Evolutionary conservation across 352 stramenopile species (phyloP), one percentile per base, ranked within the genome.

Genomic region (Discostella stelligera): DNA sequence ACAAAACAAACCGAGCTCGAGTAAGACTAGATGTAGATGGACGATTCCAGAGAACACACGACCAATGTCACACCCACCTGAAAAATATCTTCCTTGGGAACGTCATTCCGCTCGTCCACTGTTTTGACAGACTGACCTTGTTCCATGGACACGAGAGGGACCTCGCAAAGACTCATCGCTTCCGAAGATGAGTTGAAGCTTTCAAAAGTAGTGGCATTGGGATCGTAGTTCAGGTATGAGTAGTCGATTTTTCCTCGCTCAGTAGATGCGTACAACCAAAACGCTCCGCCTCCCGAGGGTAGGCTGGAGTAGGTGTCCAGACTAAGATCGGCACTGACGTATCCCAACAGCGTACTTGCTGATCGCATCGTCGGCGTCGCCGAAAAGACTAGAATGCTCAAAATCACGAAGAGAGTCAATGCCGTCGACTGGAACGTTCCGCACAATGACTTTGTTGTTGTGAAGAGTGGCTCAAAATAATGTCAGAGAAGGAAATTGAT

Each of bases 51-150:
- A 61, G 54, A 49, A 60, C 4, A n/a, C 13, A 9, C 18, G 14
- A 72, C 8, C 16, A 20, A 23, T 67, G 11, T n/a, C 0, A 71
- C 18, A 52, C 68, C 68, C 50, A 70, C 79, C 21, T 71, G 21
- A 66, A 88, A 88, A 21, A 80, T 67, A 58, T 88, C 74, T 20
- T 85, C 74, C 25, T 56, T 73, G 11, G 69, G 44, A 32, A 86
- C 58, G 37, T 71, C 30, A 20, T 73, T 30, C 37, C 65, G 25
- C 32, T 88, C 70, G 6, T 78, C 64, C 48, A 44, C 13, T 32
- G 56, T 76, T 60, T 75, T 83, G 41, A 52, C 74, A 4, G 21
- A 23, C 9, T 18, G 66, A 53, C 62, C 52, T 65, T 87, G 32
- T 6, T 70, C 59, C 25, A 80, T 65, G 44, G 71, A 80, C 23